Conservation (phyloP, 2,329 filamentous ascomycete species). For the Aspergillus luchuensis region DNA sequence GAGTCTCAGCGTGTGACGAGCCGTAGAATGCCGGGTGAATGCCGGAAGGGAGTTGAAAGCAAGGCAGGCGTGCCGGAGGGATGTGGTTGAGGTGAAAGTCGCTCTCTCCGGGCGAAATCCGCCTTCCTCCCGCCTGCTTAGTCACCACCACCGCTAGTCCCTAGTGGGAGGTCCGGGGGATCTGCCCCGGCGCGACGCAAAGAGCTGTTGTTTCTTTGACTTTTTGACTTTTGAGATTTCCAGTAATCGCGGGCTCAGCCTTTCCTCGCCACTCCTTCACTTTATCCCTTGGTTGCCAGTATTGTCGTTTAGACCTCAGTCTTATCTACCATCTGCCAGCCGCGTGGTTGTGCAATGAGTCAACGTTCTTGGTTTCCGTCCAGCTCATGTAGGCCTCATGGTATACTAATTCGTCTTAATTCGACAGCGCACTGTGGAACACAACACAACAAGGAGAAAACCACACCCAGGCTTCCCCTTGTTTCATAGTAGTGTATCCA, state of each 20-base stretch:
- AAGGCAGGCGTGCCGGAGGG: constrained; percentile 27
- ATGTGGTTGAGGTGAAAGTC: constrained; percentile 40
- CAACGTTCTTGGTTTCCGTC: no score
- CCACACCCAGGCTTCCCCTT: no score
- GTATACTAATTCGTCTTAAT: no score
- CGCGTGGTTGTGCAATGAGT: no score
- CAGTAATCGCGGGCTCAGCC: not conserved
- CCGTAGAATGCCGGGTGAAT: not conserved
- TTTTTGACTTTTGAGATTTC: not conserved
- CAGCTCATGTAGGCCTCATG: no score
- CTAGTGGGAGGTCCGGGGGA: constrained; percentile 5
- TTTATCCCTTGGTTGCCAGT: no score
- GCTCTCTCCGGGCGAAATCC: constrained; percentile 40
- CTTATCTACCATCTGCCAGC: no score
- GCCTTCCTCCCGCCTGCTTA: constrained; percentile 35
- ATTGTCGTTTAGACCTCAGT: no score
- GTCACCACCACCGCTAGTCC: constrained; percentile 28
- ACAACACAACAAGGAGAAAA: no score
- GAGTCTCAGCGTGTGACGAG: not conserved
- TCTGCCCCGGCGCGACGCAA: not conserved
- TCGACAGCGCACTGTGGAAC: no score
- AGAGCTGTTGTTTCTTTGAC: not conserved
- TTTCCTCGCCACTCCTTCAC: no score
- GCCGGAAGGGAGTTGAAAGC: not conserved
- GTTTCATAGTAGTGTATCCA: no score